phyloP scores from a whole-genome alignment of 768 basidiomycete species.

The Chalciporus piperatus region DNA sequence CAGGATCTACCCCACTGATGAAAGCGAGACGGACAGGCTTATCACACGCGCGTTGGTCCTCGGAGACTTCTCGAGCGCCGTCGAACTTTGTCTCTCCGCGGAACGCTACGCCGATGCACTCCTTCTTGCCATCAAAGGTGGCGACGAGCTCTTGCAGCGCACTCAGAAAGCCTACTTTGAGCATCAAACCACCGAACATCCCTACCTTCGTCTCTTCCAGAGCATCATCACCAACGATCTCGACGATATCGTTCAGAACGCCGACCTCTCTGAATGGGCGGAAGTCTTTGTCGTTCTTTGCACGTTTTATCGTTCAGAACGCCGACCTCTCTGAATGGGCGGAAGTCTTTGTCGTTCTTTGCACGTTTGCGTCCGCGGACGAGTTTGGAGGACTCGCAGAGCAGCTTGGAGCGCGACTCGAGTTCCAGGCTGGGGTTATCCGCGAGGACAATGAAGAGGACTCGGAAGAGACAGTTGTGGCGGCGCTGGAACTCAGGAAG shows the following conservation, averaged over 20 bases:
- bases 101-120: slow-evolving; percentile 95
- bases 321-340: slow-evolving; percentile 94
- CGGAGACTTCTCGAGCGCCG: slow-evolving; percentile 93
- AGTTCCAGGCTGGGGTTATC: slow-evolving; percentile 72
- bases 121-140: slow-evolving; percentile 88
- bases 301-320: slow-evolving; percentile 94
- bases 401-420: slow-evolving; percentile 87
- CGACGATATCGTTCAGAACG: slow-evolving; percentile 92
- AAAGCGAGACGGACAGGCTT: slow-evolving; percentile 82
- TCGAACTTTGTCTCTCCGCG: slow-evolving; percentile 83
- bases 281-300: slow-evolving; percentile 96
- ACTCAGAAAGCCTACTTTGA: slow-evolving; percentile 96
- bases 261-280: slow-evolving; percentile 91
- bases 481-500: slow-evolving; percentile 57
- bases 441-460: slow-evolving; percentile 47
- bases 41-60: slow-evolving; percentile 92
- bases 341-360: slow-evolving; percentile 94
- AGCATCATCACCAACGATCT: slow-evolving; percentile 92
- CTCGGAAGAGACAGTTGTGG: slow-evolving; percentile 35
- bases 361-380: slow-evolving; percentile 84
- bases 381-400: slow-evolving; percentile 89
- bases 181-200: slow-evolving; percentile 65
- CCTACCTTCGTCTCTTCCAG: slow-evolving; percentile 93
- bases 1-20: slow-evolving; percentile 84
- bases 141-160: slow-evolving; percentile 77